A percentile compares a stretch with the other conserved stretches of the same genome.
Conservation (phyloP, 148 eudicot genomes). For the Chenopodium quinoa region DNA sequence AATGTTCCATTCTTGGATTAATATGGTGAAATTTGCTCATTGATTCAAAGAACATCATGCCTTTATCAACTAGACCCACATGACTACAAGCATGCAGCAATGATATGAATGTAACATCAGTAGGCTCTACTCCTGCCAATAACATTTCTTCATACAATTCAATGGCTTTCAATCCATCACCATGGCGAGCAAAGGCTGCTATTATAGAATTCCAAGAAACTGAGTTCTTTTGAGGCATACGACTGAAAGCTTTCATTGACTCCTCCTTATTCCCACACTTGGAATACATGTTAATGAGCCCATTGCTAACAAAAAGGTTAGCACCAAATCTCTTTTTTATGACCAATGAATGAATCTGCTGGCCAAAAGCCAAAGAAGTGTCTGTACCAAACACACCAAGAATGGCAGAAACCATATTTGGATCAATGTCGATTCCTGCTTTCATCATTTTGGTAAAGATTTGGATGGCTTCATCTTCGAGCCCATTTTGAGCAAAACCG, state of each 20-base stretch:
- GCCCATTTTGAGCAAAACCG: constrained; percentile 82
- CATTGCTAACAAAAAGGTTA: constrained; percentile 67
- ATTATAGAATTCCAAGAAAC: constrained; percentile 87
- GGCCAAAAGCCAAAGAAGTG: constrained; percentile 64
- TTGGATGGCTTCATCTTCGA: constrained; percentile 66
- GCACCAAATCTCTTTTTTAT: constrained; percentile 50
- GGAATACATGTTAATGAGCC: constrained; percentile 89
- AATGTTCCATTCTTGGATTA: constrained; percentile 85
- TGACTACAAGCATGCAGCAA: constrained; percentile 94
- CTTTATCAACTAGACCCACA: constrained; percentile 68
- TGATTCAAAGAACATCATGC: constrained; percentile 67
- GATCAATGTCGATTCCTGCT: constrained; percentile 54
- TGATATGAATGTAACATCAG: constrained; percentile 76
- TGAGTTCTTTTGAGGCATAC: constrained; percentile 56
- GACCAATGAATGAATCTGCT: constrained; percentile 61
- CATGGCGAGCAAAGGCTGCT: constrained; percentile 92
- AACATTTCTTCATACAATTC: constrained; percentile 60
- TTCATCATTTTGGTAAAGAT: constrained; percentile 61
- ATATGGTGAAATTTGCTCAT: constrained; percentile 56
- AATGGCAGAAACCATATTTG: constrained; percentile 73
- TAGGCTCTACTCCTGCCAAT: constrained; percentile 51
- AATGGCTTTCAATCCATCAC: constrained; percentile 66
- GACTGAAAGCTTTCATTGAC: constrained; percentile 48
- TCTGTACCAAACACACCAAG: constrained; percentile 73
- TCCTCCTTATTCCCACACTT: constrained; percentile 74